Percentiles rank a stretch among this genome's conserved stretches.
Evolutionary conservation across 768 basidiomycete species (phyloP).

Genomic region (Mycena crocata): DNA sequence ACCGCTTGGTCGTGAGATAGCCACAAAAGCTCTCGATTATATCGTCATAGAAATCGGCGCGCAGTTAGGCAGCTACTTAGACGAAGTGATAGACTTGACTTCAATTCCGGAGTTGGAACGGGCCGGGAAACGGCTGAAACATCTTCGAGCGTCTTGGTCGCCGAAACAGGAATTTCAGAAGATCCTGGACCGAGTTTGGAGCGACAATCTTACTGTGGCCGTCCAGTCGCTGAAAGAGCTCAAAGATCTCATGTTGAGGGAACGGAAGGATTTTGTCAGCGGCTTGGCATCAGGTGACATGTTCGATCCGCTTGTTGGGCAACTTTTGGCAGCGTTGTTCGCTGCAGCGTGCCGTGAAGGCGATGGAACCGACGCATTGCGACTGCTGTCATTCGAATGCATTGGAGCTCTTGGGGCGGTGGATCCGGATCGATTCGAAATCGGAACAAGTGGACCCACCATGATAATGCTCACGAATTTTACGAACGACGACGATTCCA

Average conservation of each 20-base stretch:
- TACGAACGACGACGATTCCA: slow-evolving; percentile 78
- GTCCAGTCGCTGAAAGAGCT: slow-evolving; percentile 82
- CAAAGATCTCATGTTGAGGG: slow-evolving; percentile 66
- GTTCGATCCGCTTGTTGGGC: slow-evolving; percentile 83
- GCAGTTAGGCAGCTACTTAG: slow-evolving; percentile 66
- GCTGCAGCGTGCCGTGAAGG: slow-evolving; percentile 81
- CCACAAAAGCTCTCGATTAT: slow-evolving; percentile 71
- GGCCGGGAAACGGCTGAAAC: slow-evolving; percentile 54
- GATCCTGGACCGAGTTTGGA: slow-evolving; percentile 78
- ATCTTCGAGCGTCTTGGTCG: slow-evolving; percentile 61
- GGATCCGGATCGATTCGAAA: slow-evolving; percentile 92
- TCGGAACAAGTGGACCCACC: slow-evolving; percentile 64
- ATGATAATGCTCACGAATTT: slow-evolving; percentile 88
- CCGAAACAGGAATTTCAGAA: slow-evolving; percentile 67
- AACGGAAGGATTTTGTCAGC: slow-evolving; percentile 65
- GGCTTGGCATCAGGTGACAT: slow-evolving; percentile 83
- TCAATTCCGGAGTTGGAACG: slow-evolving; percentile 72
- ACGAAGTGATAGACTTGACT: slow-evolving; percentile 85
- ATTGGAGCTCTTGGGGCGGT: slow-evolving; percentile 93
- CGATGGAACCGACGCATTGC: slow-evolving; percentile 75
- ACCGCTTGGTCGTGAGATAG: slow-evolving; percentile 60
- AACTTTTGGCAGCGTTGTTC: slow-evolving; percentile 74
- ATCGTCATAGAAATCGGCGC: slow-evolving; percentile 73
- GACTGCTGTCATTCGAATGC: slow-evolving; percentile 85
- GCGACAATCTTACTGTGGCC: slow-evolving; percentile 85